These are phyloP conservation scores for Thuja plicata DNA, from an alignment of 83 land plant species.

Conservation along the genomic window DNA sequence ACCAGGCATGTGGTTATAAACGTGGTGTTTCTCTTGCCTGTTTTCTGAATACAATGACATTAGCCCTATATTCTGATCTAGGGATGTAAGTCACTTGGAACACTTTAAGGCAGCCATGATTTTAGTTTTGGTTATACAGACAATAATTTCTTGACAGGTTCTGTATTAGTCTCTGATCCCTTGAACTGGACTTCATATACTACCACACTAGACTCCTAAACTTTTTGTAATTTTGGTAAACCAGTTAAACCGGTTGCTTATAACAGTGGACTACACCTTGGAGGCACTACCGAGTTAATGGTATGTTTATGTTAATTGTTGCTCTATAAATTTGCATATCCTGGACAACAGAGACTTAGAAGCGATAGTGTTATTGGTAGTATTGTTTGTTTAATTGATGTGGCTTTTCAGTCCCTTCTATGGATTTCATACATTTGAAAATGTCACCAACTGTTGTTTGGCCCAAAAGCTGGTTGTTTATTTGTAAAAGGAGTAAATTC, in stretches of 20 bases:
- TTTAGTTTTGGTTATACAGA: not conserved
- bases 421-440: not conserved
- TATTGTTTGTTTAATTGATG: not conserved
- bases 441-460: not conserved
- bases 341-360: not conserved
- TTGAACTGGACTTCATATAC: not conserved
- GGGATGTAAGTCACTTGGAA: not conserved
- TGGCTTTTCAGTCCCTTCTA: not conserved
- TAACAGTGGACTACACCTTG: not conserved
- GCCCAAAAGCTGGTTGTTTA: not conserved
- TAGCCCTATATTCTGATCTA: not conserved
- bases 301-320: not conserved
- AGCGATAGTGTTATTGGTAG: not conserved
- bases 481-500: conserved; percentile 6
- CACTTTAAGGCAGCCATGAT: not conserved
- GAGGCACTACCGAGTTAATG: not conserved
- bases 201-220: not conserved
- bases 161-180: not conserved
- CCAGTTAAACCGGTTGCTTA: not conserved
- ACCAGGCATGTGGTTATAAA: not conserved
- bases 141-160: not conserved
- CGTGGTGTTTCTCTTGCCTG: not conserved
- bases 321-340: not conserved
- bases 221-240: not conserved
- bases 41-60: not conserved